phyloP scores from a whole-genome alignment of 495 filamentous ascomycete species.

The Penicillium desertorum region DNA sequence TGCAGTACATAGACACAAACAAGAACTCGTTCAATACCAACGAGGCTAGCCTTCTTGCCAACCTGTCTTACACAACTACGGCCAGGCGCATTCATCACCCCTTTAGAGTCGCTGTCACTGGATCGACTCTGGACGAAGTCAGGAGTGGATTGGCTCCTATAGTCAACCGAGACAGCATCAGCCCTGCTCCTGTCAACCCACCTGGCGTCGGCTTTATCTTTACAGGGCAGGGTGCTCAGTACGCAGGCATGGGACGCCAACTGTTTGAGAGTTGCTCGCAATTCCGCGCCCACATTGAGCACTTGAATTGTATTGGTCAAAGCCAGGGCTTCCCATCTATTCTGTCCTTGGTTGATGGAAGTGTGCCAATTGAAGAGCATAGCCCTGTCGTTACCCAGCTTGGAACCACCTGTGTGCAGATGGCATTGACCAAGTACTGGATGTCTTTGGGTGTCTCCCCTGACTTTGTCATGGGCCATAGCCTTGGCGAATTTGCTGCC shows the following conservation, averaged over 20 bases:
- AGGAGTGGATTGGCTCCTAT: conserved; percentile 30
- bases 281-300: conserved; percentile 70
- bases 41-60: conserved; percentile 39
- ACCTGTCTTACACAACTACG: conserved; percentile 76
- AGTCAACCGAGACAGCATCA: conserved; percentile 29
- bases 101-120: conserved; percentile 64
- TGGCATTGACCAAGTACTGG: conserved; percentile 83
- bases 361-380: conserved; percentile 49
- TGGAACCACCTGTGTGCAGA: conserved; percentile 75
- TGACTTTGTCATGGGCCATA: conserved; percentile 79
- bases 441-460: conserved; percentile 73
- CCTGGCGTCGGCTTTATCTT: conserved; percentile 59
- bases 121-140: conserved; percentile 38
- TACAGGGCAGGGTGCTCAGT: conserved; percentile 58
- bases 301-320: conserved; percentile 65
- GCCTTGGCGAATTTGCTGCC: conserved; percentile 84
- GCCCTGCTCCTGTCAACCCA: conserved; percentile 29
- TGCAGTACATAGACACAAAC: conserved; percentile 53
- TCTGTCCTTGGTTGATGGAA: conserved; percentile 60
- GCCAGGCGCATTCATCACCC: conserved; percentile 82
- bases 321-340: conserved; percentile 68
- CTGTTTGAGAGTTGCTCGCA: conserved; percentile 61
- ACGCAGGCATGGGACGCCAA: conserved; percentile 68
- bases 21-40: conserved; percentile 42
- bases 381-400: conserved; percentile 78